Conservation (phyloP, 768 basidiomycete species). For the Clavulina sp. region DNA sequence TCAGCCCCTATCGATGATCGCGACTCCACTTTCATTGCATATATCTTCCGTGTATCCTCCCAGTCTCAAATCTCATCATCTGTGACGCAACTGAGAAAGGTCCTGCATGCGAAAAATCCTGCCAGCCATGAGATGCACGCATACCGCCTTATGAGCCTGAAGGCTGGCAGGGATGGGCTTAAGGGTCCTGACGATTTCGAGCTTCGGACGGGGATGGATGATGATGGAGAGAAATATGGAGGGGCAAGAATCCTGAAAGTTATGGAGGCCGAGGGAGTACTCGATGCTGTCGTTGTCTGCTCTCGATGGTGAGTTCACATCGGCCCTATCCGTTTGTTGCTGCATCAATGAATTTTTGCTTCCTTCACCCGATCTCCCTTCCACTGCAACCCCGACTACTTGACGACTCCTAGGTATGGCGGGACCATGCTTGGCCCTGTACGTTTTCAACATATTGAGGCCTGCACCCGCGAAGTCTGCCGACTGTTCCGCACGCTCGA, state of each 20-base stretch:
- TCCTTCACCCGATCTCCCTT: neutral
- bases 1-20: neutral
- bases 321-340: too few relatives aligned
- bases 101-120: conserved; percentile 38
- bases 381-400: neutral
- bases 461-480: conserved; percentile 58
- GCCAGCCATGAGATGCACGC: conserved; percentile 61
- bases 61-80: neutral
- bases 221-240: conserved; percentile 66
- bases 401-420: conserved; percentile 39
- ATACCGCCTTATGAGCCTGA: conserved; percentile 63
- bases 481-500: conserved; percentile 46
- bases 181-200: conserved; percentile 62
- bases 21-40: neutral
- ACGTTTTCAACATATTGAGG: conserved; percentile 61
- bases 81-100: conserved; percentile 29
- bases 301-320: conserved; percentile 55
- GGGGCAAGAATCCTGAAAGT: conserved; percentile 43
- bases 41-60: neutral
- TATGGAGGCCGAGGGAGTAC: conserved; percentile 49
- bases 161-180: conserved; percentile 44
- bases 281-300: conserved; percentile 68
- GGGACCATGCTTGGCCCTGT: conserved; percentile 63
- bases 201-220: conserved; percentile 40
- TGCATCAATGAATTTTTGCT: neutral